Conservation (phyloP, 306 rosid species). For the Spatholobus suberectus region DNA sequence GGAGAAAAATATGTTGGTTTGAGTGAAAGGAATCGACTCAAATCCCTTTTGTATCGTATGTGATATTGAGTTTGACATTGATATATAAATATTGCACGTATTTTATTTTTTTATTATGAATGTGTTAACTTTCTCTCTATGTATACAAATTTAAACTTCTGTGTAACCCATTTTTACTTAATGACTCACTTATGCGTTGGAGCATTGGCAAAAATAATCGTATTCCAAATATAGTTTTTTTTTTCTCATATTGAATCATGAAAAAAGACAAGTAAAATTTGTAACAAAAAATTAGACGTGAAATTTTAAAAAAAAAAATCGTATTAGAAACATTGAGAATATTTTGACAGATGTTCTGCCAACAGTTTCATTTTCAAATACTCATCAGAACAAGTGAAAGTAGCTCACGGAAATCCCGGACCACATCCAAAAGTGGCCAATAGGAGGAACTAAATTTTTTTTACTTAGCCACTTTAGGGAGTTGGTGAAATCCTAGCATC, state of each 20-base stretch:
- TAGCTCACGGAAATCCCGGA: slow-evolving; percentile 16
- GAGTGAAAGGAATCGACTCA: too few relatives aligned
- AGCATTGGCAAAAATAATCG: background rate
- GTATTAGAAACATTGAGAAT: background rate
- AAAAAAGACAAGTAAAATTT: background rate
- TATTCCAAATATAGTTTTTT: background rate
- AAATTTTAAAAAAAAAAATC: background rate
- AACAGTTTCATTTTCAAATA: too few relatives aligned
- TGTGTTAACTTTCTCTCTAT: too few relatives aligned
- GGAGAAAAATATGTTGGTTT: too few relatives aligned
- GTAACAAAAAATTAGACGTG: background rate
- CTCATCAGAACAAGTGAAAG: background rate
- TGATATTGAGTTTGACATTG: too few relatives aligned
- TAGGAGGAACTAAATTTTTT: background rate
- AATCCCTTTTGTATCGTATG: too few relatives aligned
- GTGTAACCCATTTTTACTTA: background rate
- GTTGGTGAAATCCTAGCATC: slow-evolving; percentile 30
- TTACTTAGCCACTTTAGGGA: background rate
- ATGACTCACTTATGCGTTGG: background rate
- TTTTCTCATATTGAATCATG: background rate
- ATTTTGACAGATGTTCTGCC: background rate
- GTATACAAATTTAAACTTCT: too few relatives aligned
- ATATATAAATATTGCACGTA: too few relatives aligned
- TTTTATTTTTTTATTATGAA: too few relatives aligned
- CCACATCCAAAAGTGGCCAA: slow-evolving; percentile 14